Conservation (phyloP, 768 basidiomycete genomes). For the Termitomyces heimii region DNA sequence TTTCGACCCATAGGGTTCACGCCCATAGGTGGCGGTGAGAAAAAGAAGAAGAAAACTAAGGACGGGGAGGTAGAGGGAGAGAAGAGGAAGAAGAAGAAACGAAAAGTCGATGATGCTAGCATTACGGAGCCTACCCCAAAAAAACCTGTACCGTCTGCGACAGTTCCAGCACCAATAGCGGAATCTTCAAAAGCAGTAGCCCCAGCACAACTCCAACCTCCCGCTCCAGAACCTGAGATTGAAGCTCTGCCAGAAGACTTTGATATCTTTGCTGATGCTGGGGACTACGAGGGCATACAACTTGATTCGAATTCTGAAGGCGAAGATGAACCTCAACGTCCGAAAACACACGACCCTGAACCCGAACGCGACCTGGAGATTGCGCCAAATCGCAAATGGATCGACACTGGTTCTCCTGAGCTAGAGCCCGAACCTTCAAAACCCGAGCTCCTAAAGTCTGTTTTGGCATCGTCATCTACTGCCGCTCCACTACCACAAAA, state of each 20-base stretch:
- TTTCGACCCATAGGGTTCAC: constrained; percentile 65
- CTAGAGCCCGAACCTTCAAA: constrained; percentile 19
- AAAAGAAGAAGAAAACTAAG: constrained; percentile 48
- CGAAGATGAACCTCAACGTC: constrained; percentile 30
- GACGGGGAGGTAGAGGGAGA: constrained; percentile 28
- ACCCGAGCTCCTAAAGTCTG: constrained; percentile 8
- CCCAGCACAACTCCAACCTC: constrained; percentile 1
- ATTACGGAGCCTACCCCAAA: constrained; percentile 13
- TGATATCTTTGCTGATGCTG: constrained; percentile 85
- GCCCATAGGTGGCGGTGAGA: constrained; percentile 41
- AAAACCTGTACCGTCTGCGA: background rate
- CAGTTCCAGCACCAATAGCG: background rate
- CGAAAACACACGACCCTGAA: background rate
- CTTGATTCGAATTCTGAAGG: constrained; percentile 49
- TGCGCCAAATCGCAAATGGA: constrained; percentile 33
- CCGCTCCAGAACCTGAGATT: constrained; percentile 23
- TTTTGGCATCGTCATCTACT: constrained; percentile 5
- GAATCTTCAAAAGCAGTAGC: background rate
- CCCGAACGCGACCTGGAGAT: background rate
- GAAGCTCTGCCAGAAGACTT: constrained; percentile 52
- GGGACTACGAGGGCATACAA: constrained; percentile 73
- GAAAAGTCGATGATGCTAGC: constrained; percentile 14
- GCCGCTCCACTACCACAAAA: constrained; percentile 3
- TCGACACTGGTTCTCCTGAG: constrained; percentile 30
- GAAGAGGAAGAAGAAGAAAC: constrained; percentile 53